These are phyloP conservation scores for Osmanthus fragrans DNA, from an alignment of 257 asterid genomes.

Conservation along the genomic window DNA sequence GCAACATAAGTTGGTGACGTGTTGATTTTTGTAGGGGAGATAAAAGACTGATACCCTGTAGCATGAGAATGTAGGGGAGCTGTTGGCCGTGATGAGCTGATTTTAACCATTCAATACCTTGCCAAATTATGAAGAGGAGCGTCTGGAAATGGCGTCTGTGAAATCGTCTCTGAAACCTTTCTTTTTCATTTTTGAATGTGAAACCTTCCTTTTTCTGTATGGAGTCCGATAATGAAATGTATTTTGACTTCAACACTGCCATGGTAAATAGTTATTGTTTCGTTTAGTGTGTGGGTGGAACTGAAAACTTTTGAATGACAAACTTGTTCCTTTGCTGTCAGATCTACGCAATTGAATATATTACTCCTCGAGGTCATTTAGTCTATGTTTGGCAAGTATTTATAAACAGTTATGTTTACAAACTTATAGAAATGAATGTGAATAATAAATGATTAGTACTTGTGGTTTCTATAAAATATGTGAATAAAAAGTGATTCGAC, in stretches of 20 bases:
- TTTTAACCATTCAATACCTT: neutral
- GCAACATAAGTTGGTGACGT: constrained; percentile 2
- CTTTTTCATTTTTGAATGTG: neutral
- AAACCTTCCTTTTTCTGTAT: neutral
- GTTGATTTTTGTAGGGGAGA: constrained; percentile 17
- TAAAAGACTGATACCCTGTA: neutral
- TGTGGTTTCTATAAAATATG: too few species aligned
- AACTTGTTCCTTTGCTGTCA: neutral
- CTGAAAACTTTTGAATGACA: neutral
- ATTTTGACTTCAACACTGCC: neutral
- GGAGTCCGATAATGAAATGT: neutral
- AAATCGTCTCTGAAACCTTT: neutral
- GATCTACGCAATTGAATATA: neutral
- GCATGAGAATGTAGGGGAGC: neutral
- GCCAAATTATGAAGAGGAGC: neutral
- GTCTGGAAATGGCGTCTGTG: neutral
- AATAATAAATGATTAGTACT: too few species aligned
- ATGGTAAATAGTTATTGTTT: constrained; percentile 16
- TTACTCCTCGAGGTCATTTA: neutral
- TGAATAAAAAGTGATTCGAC: too few species aligned
- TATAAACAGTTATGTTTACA: too few species aligned
- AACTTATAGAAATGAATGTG: too few species aligned
- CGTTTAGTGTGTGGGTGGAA: neutral
- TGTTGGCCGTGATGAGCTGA: neutral
- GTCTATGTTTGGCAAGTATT: too few species aligned